phyloP scores from a whole-genome alignment of 176 grass and related monocot genomes.

The Zizania latifolia region DNA sequence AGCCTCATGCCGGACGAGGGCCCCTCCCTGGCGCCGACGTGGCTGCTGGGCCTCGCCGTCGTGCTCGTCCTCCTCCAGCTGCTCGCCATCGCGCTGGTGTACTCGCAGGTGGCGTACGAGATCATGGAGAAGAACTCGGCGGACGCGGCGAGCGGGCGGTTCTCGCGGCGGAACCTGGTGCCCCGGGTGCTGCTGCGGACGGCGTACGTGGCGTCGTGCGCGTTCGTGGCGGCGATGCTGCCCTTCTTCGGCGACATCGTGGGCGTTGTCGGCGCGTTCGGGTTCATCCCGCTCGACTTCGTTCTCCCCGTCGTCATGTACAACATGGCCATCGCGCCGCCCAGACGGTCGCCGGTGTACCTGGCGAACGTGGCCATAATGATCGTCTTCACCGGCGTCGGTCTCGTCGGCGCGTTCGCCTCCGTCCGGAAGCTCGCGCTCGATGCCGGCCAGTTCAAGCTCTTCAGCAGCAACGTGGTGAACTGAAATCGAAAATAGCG shows the following conservation, averaged over 20 bases:
- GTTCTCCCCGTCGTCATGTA: slow-evolving; percentile 80
- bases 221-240: slow-evolving; percentile 73
- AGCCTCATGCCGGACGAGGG: slow-evolving; percentile 63
- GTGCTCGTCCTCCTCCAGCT: slow-evolving; percentile 77
- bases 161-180: slow-evolving; percentile 58
- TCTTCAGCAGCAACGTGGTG: slow-evolving; percentile 60
- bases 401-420: slow-evolving; percentile 63
- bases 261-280: slow-evolving; percentile 63
- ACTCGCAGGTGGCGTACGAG: slow-evolving; percentile 89
- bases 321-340: slow-evolving; percentile 64
- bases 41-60: slow-evolving; percentile 65
- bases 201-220: slow-evolving; percentile 56
- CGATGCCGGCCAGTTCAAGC: slow-evolving; percentile 66
- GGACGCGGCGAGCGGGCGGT: slow-evolving; percentile 33
- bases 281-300: slow-evolving; percentile 86
- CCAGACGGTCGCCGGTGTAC: slow-evolving; percentile 27
- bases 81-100: slow-evolving; percentile 72
- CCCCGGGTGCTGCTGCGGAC: slow-evolving; percentile 67
- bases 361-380: slow-evolving; percentile 63
- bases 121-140: slow-evolving; percentile 95
- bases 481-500: slow-evolving; percentile 10
- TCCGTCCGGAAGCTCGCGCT: slow-evolving; percentile 68
- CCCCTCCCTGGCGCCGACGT: slow-evolving; percentile 62
- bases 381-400: slow-evolving; percentile 60
- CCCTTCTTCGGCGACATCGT: slow-evolving; percentile 89